Conservation (phyloP, 2,329 filamentous ascomycete genomes). For the Trichocomaceae sp. region DNA sequence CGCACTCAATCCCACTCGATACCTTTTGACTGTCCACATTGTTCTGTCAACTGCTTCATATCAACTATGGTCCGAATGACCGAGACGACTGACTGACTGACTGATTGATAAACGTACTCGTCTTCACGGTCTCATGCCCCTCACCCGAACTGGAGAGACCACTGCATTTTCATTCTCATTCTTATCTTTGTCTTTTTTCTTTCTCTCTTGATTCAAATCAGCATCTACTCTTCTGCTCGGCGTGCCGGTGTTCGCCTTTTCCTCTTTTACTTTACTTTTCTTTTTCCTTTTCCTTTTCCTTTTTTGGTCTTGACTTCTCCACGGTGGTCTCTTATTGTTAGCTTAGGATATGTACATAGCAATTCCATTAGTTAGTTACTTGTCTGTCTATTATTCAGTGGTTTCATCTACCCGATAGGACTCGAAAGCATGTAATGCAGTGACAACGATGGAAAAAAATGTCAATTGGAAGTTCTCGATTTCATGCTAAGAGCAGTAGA, state of each 20-base stretch:
- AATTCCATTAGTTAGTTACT: background rate
- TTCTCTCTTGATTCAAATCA: background rate
- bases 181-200: background rate
- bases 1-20: background rate
- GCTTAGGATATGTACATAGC: constrained; percentile 5
- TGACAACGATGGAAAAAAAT: background rate
- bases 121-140: background rate
- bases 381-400: background rate
- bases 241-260: constrained; percentile 5
- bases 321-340: constrained; percentile 2
- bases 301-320: too few relatives aligned
- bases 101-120: background rate
- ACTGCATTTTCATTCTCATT: background rate
- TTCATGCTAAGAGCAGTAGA: too few relatives aligned
- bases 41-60: background rate
- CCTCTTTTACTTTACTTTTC: background rate
- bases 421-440: background rate
- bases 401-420: too few relatives aligned
- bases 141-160: background rate
- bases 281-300: background rate
- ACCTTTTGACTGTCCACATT: background rate
- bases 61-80: background rate
- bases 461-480: too few relatives aligned
- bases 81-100: background rate
- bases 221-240: background rate